These are phyloP conservation scores for Coelastrella sp. DNA, from an alignment of 139 green algal genomes.

Conservation along the genomic window DNA sequence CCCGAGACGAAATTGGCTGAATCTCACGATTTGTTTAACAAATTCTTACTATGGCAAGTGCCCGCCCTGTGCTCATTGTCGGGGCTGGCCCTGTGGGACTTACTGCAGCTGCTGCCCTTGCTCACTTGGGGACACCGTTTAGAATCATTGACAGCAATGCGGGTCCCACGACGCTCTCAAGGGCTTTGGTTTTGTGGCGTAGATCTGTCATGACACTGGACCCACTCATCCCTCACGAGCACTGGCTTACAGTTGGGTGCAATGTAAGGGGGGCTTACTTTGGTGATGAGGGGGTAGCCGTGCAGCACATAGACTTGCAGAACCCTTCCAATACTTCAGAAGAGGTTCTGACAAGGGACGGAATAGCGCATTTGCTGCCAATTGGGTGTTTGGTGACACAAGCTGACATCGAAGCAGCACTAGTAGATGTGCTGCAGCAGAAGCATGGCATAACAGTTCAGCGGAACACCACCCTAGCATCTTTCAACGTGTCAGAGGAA, in stretches of 20 bases:
- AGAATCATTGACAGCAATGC: slow-evolving; percentile 24
- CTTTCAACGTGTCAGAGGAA: slow-evolving; percentile 10
- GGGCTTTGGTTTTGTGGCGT: slow-evolving; percentile 35
- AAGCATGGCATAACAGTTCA: background rate
- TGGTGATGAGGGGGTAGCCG: background rate
- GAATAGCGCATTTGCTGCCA: slow-evolving; percentile 12
- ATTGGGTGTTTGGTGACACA: slow-evolving; percentile 10
- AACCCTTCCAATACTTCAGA: background rate
- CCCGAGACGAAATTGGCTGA: too few species aligned
- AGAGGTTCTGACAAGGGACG: background rate
- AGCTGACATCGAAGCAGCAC: background rate
- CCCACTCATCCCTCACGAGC: background rate
- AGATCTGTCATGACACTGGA: background rate
- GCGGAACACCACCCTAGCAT: slow-evolving; percentile 14
- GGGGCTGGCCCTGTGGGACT: slow-evolving; percentile 38
- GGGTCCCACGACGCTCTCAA: background rate
- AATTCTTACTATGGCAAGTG: background rate
- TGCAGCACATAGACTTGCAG: background rate
- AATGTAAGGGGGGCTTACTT: background rate
- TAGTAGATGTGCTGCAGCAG: background rate
- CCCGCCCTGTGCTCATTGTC: slow-evolving; percentile 3
- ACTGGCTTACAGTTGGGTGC: background rate
- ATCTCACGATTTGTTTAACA: too few species aligned
- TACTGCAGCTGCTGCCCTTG: background rate
- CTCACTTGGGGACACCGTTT: background rate